A percentile compares a stretch with the other conserved stretches of the same genome.
These are phyloP conservation scores for Jatropha curcas DNA, from an alignment of 345 rosid species.

Conservation along the genomic window DNA sequence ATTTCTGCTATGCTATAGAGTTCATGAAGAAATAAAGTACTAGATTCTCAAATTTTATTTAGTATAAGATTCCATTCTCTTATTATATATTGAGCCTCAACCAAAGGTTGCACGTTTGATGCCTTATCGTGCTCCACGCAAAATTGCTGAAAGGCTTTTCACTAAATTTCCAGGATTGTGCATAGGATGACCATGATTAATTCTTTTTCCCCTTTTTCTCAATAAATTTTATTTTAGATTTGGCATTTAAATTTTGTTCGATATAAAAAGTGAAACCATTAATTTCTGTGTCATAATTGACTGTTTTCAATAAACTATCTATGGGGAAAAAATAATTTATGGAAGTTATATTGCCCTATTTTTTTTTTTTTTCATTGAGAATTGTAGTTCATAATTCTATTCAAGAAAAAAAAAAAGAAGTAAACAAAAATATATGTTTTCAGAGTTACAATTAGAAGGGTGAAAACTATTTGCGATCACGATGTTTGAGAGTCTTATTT, in stretches of 20 bases:
- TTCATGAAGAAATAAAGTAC: background rate
- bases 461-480: background rate
- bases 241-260: no score
- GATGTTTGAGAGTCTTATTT: background rate
- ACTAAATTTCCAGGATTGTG: no score
- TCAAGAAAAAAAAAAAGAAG: background rate
- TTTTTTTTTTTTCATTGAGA: no score
- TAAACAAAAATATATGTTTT: background rate
- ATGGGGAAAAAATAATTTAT: no score
- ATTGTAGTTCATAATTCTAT: no score
- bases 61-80: background rate
- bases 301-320: no score
- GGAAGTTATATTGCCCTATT: no score
- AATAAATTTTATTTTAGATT: no score
- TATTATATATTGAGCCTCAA: background rate
- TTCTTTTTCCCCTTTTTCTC: no score
- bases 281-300: no score
- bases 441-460: background rate
- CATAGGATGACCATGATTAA: no score
- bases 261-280: no score
- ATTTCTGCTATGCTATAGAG: background rate
- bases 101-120: background rate
- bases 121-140: background rate
- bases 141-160: background rate
- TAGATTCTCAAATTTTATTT: background rate